Base-by-base conservation (phyloP, 1,139 yeast species). In the Magnusiomyces fungicola region DNA sequence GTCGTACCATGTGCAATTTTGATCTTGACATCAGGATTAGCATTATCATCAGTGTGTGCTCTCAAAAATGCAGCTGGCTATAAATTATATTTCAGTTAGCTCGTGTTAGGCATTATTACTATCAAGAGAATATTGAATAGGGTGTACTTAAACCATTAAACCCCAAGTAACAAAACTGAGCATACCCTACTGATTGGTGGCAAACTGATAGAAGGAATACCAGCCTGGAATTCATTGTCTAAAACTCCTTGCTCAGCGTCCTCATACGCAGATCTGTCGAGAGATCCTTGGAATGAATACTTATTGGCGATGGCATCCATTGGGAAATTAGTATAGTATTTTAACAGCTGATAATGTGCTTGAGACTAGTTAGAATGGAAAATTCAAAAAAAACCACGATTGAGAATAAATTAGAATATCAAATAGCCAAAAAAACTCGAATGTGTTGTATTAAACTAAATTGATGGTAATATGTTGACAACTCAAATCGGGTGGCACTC, bases 1-100 rank as follows among this genome's bases (percentile, higher is more conserved):
- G 99, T 92, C 25, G 99, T 92, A 68, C 99, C 99, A 69, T 92
- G 99, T 25, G 97, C 96, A 63, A 92, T 86, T 68, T 92, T 92
- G 70, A 94, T 92, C 64, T 83, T 85, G 71, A 95, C 88, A 66
- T 89, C 97, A 24, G 96, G 96, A 65, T 90, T 92, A 53, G 80
- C 67, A 34, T 89, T 82, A 67, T 92, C 97, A 68, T 92, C 97
- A 3, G 97, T 92, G 68, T 92, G 97, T n/a, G 97, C 97, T 67
- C 97, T 76, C 60, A 92, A 73, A 66, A 92, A 92, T 49, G 86
- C 95, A n/a, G 96, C 80, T 39, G 98, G 97, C 63, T 84, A 66
- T 21, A 25, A 33, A 36, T 27, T n/a, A n/a, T n/a, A n/a, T n/a
- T n/a, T n/a, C n/a, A n/a, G n/a, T n/a, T n/a, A n/a, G n/a, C n/a